A percentile compares a stretch with the other conserved stretches of the same genome.
Conservation (phyloP, 495 filamentous ascomycete genomes). For the Bacidia rubella region DNA sequence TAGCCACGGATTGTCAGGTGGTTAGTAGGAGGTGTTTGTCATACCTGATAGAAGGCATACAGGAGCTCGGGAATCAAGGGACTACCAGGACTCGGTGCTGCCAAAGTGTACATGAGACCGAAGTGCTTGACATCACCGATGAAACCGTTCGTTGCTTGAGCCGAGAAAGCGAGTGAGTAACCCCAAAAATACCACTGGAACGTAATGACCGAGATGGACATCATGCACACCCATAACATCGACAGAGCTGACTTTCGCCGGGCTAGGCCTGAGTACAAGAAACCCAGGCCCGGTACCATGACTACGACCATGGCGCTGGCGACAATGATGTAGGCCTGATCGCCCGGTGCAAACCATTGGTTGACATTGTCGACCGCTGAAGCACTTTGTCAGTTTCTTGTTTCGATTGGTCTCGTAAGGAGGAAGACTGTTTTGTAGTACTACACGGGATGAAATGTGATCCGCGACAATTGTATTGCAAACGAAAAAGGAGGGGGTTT, state of each 20-base stretch:
- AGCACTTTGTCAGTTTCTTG: background rate
- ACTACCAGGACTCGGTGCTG: conserved; percentile 47
- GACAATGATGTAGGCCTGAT: conserved; percentile 81
- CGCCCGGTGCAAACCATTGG: conserved; percentile 68
- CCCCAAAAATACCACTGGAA: conserved; percentile 72
- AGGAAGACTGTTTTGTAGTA: no score
- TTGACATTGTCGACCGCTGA: conserved; percentile 65
- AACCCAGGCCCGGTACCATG: conserved; percentile 69
- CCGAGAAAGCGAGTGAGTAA: conserved; percentile 56
- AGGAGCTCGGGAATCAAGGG: conserved; percentile 50
- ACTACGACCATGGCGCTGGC: conserved; percentile 88
- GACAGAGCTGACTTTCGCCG: conserved; percentile 52
- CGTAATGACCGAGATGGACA: conserved; percentile 47
- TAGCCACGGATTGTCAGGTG: background rate
- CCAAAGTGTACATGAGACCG: conserved; percentile 50
- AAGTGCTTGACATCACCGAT: conserved; percentile 55
- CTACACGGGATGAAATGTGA: no score
- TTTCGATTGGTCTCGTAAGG: background rate
- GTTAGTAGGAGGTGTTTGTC: background rate
- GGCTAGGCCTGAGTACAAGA: conserved; percentile 53
- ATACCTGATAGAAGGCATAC: conserved; percentile 57
- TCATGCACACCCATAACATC: conserved; percentile 62
- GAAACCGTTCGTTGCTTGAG: conserved; percentile 48
- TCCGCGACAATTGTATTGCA: background rate
- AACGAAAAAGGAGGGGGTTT: background rate